phyloP scores from a whole-genome alignment of 805 yeast species.

The Debaryomyces hansenii region DNA sequence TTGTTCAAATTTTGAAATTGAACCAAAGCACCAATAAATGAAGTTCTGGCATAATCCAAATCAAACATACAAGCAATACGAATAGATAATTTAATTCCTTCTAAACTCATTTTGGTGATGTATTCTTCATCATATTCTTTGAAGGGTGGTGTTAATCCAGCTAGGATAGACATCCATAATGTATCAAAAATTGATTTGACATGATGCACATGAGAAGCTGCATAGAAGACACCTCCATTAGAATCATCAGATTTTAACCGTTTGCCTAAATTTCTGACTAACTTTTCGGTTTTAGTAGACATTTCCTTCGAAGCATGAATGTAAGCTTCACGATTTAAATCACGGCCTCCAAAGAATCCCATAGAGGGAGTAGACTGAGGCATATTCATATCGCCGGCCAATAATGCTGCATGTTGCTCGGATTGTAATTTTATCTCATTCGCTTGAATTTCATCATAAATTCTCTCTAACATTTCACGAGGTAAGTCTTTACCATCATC shows the following conservation, averaged over 20 bases:
- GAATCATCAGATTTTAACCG: slow-evolving; percentile 40
- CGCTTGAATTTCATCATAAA: slow-evolving; percentile 73
- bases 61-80: slow-evolving; percentile 83
- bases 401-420: slow-evolving; percentile 89
- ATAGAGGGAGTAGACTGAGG: slow-evolving; percentile 37
- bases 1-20: slow-evolving; percentile 83
- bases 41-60: slow-evolving; percentile 78
- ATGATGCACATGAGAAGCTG: slow-evolving; percentile 85
- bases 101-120: slow-evolving; percentile 67
- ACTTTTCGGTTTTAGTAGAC: slow-evolving; percentile 82
- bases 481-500: slow-evolving; percentile 89
- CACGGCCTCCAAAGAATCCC: slow-evolving; percentile 70
- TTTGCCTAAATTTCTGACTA: slow-evolving; percentile 65
- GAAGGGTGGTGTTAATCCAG: slow-evolving; percentile 92
- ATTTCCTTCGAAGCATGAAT: slow-evolving; percentile 91
- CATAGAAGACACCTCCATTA: slow-evolving; percentile 56
- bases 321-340: slow-evolving; percentile 76
- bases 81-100: slow-evolving; percentile 81
- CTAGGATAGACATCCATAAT: slow-evolving; percentile 94
- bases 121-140: slow-evolving; percentile 81
- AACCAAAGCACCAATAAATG: slow-evolving; percentile 86
- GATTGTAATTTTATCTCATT: slow-evolving; percentile 90
- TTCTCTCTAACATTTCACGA: slow-evolving; percentile 62
- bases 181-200: slow-evolving; percentile 92
- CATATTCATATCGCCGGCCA: slow-evolving; percentile 56